Conservation (phyloP, 1,284 basidiomycete species). For the Apiotrichum mycotoxinovorans region DNA sequence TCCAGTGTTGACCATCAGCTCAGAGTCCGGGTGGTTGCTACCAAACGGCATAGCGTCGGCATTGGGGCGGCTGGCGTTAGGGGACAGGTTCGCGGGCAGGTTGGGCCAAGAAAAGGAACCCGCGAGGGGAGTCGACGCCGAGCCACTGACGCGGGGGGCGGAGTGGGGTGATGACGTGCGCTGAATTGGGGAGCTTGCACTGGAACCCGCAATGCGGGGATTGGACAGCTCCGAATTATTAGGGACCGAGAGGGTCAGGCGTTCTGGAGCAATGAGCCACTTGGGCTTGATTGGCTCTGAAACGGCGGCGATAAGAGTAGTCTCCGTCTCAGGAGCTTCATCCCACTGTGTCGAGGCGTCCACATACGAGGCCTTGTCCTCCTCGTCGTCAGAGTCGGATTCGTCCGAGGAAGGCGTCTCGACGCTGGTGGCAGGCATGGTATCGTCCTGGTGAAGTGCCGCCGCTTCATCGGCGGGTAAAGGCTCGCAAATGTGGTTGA, state of each 20-base stretch:
- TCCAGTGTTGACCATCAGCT: not conserved
- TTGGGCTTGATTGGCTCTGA: not conserved
- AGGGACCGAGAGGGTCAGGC: not conserved
- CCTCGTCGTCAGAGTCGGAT: slow-evolving; percentile 10
- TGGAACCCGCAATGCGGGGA: not conserved
- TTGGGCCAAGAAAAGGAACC: not conserved
- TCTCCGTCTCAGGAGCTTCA: not conserved
- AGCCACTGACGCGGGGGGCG: not conserved
- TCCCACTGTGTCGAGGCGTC: slow-evolving; percentile 13
- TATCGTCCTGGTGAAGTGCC: slow-evolving; percentile 21
- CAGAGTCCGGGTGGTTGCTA: not conserved
- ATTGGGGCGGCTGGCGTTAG: not conserved
- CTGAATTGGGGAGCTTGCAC: not conserved
- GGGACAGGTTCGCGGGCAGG: not conserved
- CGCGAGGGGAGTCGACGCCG: not conserved
- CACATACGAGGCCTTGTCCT: not conserved
- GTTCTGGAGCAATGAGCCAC: not conserved
- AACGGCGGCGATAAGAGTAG: not conserved
- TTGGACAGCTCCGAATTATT: not conserved
- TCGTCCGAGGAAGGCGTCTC: not conserved
- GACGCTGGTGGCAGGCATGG: not conserved
- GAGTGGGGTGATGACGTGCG: not conserved
- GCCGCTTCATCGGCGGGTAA: slow-evolving; percentile 15
- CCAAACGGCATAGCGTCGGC: not conserved
- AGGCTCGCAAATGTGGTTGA: slow-evolving; percentile 26